Percentiles rank a stretch among this genome's conserved stretches.
These are phyloP conservation scores for Monilinia aucupariae DNA, from an alignment of 2,329 filamentous ascomycete genomes.

Conservation along the genomic window DNA sequence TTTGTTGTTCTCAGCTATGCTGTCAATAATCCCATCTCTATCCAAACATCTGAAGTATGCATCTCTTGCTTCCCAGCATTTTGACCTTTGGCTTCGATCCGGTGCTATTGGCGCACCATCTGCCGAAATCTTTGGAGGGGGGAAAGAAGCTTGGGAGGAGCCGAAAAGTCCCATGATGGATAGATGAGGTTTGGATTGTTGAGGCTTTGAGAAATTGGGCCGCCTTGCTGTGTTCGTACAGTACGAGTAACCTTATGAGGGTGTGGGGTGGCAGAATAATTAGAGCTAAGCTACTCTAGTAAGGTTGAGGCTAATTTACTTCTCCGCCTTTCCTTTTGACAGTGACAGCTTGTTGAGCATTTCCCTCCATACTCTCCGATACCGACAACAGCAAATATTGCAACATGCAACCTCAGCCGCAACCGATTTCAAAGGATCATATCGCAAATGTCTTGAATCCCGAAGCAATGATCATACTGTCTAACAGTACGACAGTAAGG, in stretches of 20 bases:
- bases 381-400: not conserved
- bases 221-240: not conserved
- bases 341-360: not conserved
- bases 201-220: not conserved
- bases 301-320: not conserved
- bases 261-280: conserved; percentile 7
- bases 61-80: conserved; percentile 89
- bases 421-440: not conserved
- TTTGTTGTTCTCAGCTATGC: conserved; percentile 51
- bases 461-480: not conserved
- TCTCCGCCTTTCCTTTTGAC: not conserved
- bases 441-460: not conserved
- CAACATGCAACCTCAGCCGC: not conserved
- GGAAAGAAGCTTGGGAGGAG: conserved; percentile 30
- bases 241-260: too few relatives aligned
- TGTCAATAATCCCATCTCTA: conserved; percentile 72
- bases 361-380: too few relatives aligned
- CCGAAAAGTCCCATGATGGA: conserved; percentile 48
- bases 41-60: conserved; percentile 85
- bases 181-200: not conserved
- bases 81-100: conserved; percentile 70
- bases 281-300: not conserved
- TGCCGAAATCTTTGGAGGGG: conserved; percentile 43
- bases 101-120: conserved; percentile 70
- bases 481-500: not conserved